Evolutionary conservation across 83 land plant species (phyloP), one percentile per base, ranked within the genome.

Genomic region (Thuja plicata): DNA sequence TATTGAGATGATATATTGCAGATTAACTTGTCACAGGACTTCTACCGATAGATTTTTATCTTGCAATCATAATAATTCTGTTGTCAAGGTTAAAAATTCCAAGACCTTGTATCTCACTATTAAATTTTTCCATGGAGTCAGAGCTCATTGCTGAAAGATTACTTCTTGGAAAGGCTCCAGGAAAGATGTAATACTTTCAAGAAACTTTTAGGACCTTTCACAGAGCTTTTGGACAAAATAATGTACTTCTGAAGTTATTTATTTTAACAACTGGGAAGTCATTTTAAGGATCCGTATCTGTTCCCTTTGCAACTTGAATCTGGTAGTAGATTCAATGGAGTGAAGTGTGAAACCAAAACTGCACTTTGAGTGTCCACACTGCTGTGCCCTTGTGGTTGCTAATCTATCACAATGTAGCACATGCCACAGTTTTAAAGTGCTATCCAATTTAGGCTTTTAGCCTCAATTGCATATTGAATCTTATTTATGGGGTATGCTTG

Each of bases 91-190:
- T 81, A 35, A 7, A 24, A 15, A 46, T 41, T 81, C n/a, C 43
- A 30, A 30, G 34, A n/a, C 12, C 2, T 11, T 71, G 30, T 8
- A 71, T 71, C 35, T 71, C 30, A 81, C 48, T 50, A 41, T 81
- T 35, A 81, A 48, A 81, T 81, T 81, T 40, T 43, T 81, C 11
- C 30, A 43, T 81, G 46, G 50, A 81, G 84, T 71, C 84, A 43
- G 50, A 50, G 50, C 11, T 80, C 84, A 8, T 40, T 81, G 30
- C 30, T 81, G 84, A 81, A 81, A 27, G 84, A 81, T 81, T 43
- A 41, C 84, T 81, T 81, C 84, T 24, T 24, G 30, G 84, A 81
- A 81, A 81, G 84, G 84, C 21, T 81, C 30, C 9, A 43, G 46
- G 84, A 81, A 40, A 81, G 50, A 27, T 43, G 45, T 27, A 8